These are phyloP conservation scores for Fusarium dimerum DNA, from an alignment of 2,329 filamentous ascomycete genomes.

Conservation along the genomic window DNA sequence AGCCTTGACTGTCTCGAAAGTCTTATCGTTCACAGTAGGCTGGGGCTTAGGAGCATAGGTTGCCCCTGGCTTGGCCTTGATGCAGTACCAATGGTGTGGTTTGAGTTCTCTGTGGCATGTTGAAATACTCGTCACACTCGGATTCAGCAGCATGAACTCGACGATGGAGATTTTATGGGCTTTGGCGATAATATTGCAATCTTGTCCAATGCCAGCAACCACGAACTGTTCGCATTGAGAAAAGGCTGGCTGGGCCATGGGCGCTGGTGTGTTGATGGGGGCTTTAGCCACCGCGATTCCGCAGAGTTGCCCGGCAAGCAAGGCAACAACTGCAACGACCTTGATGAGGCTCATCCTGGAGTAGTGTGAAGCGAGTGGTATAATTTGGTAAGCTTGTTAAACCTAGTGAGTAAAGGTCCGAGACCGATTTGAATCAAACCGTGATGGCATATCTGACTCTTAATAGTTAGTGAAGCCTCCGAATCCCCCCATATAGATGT, in stretches of 20 bases:
- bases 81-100: background rate
- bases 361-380: no score
- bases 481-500: no score
- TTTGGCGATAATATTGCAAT: no score
- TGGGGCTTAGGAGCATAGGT: no score
- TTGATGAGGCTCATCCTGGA: background rate
- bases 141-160: background rate
- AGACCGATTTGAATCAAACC: no score
- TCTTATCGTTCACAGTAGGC: no score
- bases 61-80: background rate
- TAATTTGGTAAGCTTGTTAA: no score
- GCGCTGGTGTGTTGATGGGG: conserved; percentile 12
- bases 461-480: no score
- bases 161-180: background rate
- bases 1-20: no score
- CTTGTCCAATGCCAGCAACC: no score
- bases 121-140: background rate
- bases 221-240: background rate
- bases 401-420: no score
- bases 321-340: background rate
- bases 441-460: no score
- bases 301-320: background rate
- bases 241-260: conserved; percentile 10
- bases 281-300: background rate
- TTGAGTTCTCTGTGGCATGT: background rate